These are phyloP conservation scores for Aspergillus viridinutans DNA, from an alignment of 2,329 filamentous ascomycete genomes.

Conservation along the genomic window DNA sequence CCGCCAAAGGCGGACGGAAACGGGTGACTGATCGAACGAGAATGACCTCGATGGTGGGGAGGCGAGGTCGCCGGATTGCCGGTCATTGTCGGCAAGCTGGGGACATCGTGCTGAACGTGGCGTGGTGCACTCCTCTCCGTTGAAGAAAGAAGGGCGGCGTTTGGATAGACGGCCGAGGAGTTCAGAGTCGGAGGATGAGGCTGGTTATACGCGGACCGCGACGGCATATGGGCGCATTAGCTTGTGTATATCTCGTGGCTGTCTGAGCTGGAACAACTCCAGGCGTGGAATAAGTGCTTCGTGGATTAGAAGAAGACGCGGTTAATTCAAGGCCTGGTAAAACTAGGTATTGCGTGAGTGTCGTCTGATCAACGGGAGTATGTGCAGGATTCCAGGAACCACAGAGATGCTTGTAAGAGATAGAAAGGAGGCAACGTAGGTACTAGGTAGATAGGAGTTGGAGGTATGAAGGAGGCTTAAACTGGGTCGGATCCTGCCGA, in stretches of 20 bases:
- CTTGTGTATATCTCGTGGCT: not conserved
- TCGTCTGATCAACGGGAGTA: not conserved
- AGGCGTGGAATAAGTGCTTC: not conserved
- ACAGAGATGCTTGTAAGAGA: not conserved
- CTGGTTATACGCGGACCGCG: slow-evolving; percentile 29
- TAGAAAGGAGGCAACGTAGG: not conserved
- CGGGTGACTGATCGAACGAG: slow-evolving; percentile 73
- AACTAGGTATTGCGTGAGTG: not conserved
- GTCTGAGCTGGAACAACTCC: not conserved
- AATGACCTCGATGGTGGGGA: slow-evolving; percentile 41
- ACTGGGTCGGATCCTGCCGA: slow-evolving; percentile 5
- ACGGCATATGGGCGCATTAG: slow-evolving; percentile 36
- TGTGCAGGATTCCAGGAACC: not conserved
- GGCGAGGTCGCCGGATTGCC: slow-evolving; percentile 13
- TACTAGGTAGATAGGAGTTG: not conserved
- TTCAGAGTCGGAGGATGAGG: slow-evolving; percentile 25
- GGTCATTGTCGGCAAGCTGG: slow-evolving; percentile 18
- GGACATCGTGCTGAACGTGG: slow-evolving; percentile 23
- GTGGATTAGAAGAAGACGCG: not conserved
- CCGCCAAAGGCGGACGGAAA: slow-evolving; percentile 66
- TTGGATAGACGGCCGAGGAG: slow-evolving; percentile 15
- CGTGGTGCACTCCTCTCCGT: slow-evolving; percentile 18
- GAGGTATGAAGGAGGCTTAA: not conserved
- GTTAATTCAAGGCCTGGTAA: not conserved
- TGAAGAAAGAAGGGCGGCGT: slow-evolving; percentile 13